Conservation (phyloP, 192 early-diverging fungal genomes). For the Coemansia nantahalensis region DNA sequence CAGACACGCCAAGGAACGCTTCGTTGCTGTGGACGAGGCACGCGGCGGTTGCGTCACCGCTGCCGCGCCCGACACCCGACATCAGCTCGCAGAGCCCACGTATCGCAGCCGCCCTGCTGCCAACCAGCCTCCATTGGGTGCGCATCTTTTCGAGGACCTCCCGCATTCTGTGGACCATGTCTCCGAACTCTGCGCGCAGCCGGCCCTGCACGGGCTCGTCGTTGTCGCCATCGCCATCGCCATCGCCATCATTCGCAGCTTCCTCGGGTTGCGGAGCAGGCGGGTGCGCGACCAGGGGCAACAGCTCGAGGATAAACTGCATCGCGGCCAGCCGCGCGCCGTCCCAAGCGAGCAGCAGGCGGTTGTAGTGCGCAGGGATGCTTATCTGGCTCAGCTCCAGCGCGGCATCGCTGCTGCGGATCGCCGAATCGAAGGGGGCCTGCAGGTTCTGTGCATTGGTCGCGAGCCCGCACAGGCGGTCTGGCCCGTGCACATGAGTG, state of each 20-base stretch:
- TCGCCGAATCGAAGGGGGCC: constrained; percentile 12
- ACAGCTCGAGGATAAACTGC: constrained; percentile 22
- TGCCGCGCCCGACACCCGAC: background rate
- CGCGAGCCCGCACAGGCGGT: background rate
- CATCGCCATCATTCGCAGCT: background rate
- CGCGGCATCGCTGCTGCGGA: constrained; percentile 18
- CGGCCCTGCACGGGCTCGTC: constrained; percentile 7
- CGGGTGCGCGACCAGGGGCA: constrained; percentile 8
- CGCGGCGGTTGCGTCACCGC: background rate
- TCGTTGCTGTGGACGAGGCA: constrained; percentile 17
- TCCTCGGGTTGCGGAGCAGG: background rate
- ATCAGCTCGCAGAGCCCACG: constrained; percentile 2
- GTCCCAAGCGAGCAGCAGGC: constrained; percentile 26
- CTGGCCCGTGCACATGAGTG: background rate
- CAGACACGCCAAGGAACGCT: constrained; percentile 24
- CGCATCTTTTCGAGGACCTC: constrained; percentile 13
- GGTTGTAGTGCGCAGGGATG: constrained; percentile 35
- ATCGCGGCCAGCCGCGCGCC: constrained; percentile 23
- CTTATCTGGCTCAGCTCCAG: constrained; percentile 25
- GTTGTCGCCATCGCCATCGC: too few species aligned
- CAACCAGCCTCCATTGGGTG: background rate
- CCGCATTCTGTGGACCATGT: constrained; percentile 16
- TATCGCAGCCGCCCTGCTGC: constrained; percentile 6
- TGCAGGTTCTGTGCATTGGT: constrained; percentile 6
- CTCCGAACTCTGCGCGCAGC: constrained; percentile 45